phyloP scores from a whole-genome alignment of 768 basidiomycete species.

The Tylopilus rubrobrunneus region DNA sequence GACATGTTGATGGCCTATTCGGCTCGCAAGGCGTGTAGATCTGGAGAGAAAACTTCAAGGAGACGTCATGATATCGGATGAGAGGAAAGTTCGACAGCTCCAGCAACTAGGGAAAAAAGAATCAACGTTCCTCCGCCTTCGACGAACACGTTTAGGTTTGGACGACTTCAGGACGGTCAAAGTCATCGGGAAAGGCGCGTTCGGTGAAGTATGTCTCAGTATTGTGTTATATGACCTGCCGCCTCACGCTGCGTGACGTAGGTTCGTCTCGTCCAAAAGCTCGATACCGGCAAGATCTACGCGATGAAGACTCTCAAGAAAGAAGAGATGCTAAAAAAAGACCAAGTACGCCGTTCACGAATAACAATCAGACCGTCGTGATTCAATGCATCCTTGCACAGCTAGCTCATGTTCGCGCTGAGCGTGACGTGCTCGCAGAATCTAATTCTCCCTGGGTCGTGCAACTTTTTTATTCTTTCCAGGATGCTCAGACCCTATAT shows the following conservation, averaged over 20 bases:
- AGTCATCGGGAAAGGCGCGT: constrained; percentile 98
- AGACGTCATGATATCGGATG: constrained; percentile 70
- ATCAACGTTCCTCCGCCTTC: constrained; percentile 80
- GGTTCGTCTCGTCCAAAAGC: constrained; percentile 94
- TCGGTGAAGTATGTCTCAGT: constrained; percentile 74
- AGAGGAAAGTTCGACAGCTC: constrained; percentile 82
- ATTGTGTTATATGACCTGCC: not conserved
- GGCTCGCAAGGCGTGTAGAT: constrained; percentile 67
- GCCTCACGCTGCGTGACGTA: constrained; percentile 16
- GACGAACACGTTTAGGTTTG: constrained; percentile 85
- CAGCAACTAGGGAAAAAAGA: constrained; percentile 84
- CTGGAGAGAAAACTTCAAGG: constrained; percentile 75
- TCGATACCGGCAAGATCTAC: constrained; percentile 96
- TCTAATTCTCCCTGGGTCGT: constrained; percentile 96
- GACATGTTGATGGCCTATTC: not conserved
- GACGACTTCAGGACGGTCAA: constrained; percentile 96
- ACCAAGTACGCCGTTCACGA: constrained; percentile 61
- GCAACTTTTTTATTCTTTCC: constrained; percentile 97
- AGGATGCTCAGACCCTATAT: constrained; percentile 88
- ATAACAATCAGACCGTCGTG: not conserved
- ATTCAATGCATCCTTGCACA: constrained; percentile 28
- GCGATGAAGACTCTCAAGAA: constrained; percentile 98
- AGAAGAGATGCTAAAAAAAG: constrained; percentile 98
- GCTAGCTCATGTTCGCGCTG: constrained; percentile 97
- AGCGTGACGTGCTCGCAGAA: constrained; percentile 94